Evolutionary conservation across 164 flowering plant genomes (phyloP).

Genomic region (Malania oleifera): DNA sequence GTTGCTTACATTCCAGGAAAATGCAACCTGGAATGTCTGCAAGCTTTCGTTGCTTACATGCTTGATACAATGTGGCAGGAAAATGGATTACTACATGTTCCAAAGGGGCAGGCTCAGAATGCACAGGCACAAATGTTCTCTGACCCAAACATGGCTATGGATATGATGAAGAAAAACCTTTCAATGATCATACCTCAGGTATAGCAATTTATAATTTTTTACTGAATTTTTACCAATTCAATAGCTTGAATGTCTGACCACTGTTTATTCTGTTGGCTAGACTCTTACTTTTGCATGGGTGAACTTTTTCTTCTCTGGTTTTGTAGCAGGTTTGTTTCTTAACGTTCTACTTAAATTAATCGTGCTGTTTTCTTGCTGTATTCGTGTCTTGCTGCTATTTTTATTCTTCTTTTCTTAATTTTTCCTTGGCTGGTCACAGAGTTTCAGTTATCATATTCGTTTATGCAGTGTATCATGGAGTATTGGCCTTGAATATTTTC

Average conservation of each 20-base stretch:
- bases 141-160: slow-evolving; percentile 99
- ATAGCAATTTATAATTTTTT: slow-evolving; percentile 1
- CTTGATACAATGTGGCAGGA: slow-evolving; percentile 46
- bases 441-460: neutral
- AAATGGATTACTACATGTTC: slow-evolving; percentile 82
- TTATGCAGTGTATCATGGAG: neutral
- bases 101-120: slow-evolving; percentile 84
- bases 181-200: slow-evolving; percentile 99
- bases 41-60: neutral
- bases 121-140: slow-evolving; percentile 97
- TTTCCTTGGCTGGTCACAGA: neutral
- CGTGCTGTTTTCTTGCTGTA: neutral
- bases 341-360: neutral
- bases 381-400: neutral
- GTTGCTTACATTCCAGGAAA: too few species aligned
- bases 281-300: slow-evolving; percentile 99
- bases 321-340: slow-evolving; percentile 80
- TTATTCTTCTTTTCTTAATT: neutral
- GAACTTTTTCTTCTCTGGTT: slow-evolving; percentile 98
- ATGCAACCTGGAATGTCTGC: too few species aligned
- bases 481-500: neutral
- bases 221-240: neutral
- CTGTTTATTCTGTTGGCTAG: slow-evolving; percentile 33
- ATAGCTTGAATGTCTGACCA: slow-evolving; percentile 6
- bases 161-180: slow-evolving; percentile 99